phyloP scores from a whole-genome alignment of 1,284 basidiomycete genomes.

The Phellopilus nigrolimitatus region DNA sequence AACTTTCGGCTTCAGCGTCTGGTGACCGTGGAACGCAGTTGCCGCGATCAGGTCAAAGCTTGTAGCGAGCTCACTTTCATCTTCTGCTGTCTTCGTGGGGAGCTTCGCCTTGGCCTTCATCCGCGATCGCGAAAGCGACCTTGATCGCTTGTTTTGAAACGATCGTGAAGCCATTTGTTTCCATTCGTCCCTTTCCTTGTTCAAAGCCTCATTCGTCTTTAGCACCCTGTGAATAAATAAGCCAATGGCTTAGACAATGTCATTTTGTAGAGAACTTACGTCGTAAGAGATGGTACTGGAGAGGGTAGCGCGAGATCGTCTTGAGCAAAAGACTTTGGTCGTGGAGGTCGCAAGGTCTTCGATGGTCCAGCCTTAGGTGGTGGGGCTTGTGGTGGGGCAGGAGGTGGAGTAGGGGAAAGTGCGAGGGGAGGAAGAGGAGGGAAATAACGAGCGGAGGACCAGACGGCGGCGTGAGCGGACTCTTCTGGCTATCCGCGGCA shows the following conservation, averaged over 20 bases:
- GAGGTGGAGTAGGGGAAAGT: background rate
- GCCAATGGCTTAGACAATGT: background rate
- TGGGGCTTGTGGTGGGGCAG: background rate
- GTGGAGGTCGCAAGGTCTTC: conserved; percentile 20
- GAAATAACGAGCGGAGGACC: conserved; percentile 6
- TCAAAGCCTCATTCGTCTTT: conserved; percentile 53
- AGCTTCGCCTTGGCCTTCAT: conserved; percentile 54
- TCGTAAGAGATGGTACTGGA: conserved; percentile 54
- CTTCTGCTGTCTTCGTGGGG: conserved; percentile 22
- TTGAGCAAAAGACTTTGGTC: conserved; percentile 43
- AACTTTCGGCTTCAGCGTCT: conserved; percentile 15
- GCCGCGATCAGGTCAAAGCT: conserved; percentile 20
- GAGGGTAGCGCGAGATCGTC: conserved; percentile 57
- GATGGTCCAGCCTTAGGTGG: conserved; percentile 7
- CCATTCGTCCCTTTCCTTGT: conserved; percentile 61
- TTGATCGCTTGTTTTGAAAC: conserved; percentile 57
- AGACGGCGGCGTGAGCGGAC: conserved; percentile 5
- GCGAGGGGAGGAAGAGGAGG: no score
- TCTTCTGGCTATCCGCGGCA: background rate
- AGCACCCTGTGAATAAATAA: conserved; percentile 47
- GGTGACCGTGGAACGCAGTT: conserved; percentile 19
- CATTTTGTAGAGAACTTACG: conserved; percentile 37
- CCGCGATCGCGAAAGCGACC: conserved; percentile 56
- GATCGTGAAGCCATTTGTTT: conserved; percentile 55
- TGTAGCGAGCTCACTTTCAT: conserved; percentile 17